Evolutionary conservation across 1,284 basidiomycete species (phyloP), one percentile per base, ranked within the genome.

Genomic region (Tilletiopsis washingtonensis): DNA sequence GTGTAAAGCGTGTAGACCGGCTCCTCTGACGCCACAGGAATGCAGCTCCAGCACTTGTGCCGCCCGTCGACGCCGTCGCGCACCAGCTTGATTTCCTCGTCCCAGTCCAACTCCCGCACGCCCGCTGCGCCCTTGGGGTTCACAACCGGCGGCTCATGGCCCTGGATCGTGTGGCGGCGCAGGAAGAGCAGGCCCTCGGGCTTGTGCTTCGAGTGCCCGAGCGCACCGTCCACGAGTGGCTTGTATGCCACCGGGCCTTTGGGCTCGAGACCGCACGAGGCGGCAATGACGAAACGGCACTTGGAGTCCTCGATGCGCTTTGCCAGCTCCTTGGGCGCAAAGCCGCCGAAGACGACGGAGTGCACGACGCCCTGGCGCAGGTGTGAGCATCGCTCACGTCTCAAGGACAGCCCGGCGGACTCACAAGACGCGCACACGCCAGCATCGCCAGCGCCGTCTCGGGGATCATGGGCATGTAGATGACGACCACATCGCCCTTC

Each of bases 391-490:
- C n/a, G n/a, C n/a, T n/a, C n/a, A n/a, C n/a, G n/a, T n/a, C n/a
- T n/a, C n/a, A n/a, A n/a, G n/a, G n/a, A n/a, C n/a, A n/a, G n/a
- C n/a, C n/a, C n/a, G n/a, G n/a, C n/a, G n/a, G n/a, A n/a, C n/a
- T n/a, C n/a, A n/a, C n/a, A n/a, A 71, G 59, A 20, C 69, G 42
- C 0, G 65, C 63, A 45, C 64, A 67, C 0, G 69, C 69, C 5
- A 71, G 46, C 62, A 71, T 67, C 3, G 69, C 66, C 27, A 71
- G 51, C 9, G 62, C 60, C 5, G 69, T 62, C 38, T 71, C 67
- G 37, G 59, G 55, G 5, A 70, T 58, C 69, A 71, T 73, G 27
- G 71, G 67, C 57, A 71, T 61, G 54, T 71, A 71, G 43, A 71
- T 63, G 34, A 67, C 57, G 41, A 68, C 65, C 4, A 42, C 40